Conservation (phyloP, 2,329 filamentous ascomycete genomes). For the Proliferodiscus dingleyae region DNA sequence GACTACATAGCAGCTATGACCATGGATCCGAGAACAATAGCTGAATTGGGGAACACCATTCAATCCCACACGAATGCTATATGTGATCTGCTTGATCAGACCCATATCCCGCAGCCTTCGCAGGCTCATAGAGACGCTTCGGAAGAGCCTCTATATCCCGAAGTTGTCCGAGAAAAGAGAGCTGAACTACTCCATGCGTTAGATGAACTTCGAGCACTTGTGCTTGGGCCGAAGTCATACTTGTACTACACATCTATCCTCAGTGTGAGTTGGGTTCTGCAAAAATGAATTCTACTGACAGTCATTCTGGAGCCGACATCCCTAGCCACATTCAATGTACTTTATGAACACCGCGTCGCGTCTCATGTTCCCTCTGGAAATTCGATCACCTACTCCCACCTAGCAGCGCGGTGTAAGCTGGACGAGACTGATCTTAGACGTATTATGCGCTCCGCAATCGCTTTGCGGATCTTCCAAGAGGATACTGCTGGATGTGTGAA, state of each 20-base stretch:
- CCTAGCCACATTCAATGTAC: not conserved
- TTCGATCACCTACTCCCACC: not conserved
- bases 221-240: not conserved
- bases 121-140: not conserved
- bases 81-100: not conserved
- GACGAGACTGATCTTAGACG: not conserved
- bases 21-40: not conserved
- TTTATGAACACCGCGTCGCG: not conserved
- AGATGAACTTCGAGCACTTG: not conserved
- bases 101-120: not conserved
- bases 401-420: not conserved
- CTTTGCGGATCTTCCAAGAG: not conserved
- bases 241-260: not conserved
- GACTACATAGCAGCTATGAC: no score
- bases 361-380: not conserved
- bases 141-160: not conserved
- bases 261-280: not conserved
- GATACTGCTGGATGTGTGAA: not conserved
- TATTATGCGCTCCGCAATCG: not conserved
- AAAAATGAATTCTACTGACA: not conserved
- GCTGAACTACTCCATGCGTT: not conserved
- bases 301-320: not conserved
- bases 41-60: not conserved
- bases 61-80: not conserved
- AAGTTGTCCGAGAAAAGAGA: not conserved